A percentile compares a stretch with the other conserved stretches of the same genome.
Evolutionary conservation across 1,139 yeast species (phyloP).

Genomic region (Debaryomyces sp.): DNA sequence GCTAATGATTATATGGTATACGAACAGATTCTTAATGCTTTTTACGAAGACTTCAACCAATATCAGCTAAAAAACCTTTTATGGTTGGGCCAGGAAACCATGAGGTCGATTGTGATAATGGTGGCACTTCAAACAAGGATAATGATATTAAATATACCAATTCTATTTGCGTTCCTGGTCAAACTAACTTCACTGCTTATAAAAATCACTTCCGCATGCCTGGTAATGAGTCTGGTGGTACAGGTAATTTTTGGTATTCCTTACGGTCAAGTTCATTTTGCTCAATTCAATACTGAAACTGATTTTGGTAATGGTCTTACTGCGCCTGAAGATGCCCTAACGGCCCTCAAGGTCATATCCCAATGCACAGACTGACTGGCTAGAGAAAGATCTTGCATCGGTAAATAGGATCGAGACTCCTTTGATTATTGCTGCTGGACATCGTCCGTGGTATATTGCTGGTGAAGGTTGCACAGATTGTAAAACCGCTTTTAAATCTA

Average conservation of each 20-base stretch:
- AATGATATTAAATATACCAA: slow-evolving; percentile 8
- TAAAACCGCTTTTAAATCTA: slow-evolving; percentile 11
- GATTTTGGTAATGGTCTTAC: slow-evolving; percentile 12
- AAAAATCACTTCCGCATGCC: slow-evolving; percentile 14
- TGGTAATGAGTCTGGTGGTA: slow-evolving; percentile 9
- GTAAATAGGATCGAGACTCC: slow-evolving; percentile 13
- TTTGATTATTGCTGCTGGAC: slow-evolving; percentile 13
- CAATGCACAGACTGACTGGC: slow-evolving; percentile 11
- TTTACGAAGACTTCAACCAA: slow-evolving; percentile 9
- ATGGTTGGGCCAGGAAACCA: slow-evolving; percentile 14
- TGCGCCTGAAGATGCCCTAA: slow-evolving; percentile 12
- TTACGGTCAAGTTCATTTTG: slow-evolving; percentile 13
- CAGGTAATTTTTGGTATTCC: slow-evolving; percentile 13
- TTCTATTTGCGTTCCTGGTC: slow-evolving; percentile 12
- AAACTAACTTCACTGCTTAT: slow-evolving; percentile 13
- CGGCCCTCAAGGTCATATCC: slow-evolving; percentile 9
- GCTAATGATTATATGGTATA: slow-evolving; percentile 11
- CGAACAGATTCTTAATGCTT: slow-evolving; percentile 12
- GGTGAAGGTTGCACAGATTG: slow-evolving; percentile 8
- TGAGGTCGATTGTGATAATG: slow-evolving; percentile 14
- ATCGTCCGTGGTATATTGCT: slow-evolving; percentile 14
- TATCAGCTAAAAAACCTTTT: slow-evolving; percentile 11
- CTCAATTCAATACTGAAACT: slow-evolving; percentile 12
- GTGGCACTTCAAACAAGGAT: slow-evolving; percentile 6
- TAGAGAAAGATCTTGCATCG: slow-evolving; percentile 9